Percentiles rank a stretch among this genome's conserved stretches.
Evolutionary conservation across 441 rosid species (phyloP).

Genomic region (Gossypium aridum): DNA sequence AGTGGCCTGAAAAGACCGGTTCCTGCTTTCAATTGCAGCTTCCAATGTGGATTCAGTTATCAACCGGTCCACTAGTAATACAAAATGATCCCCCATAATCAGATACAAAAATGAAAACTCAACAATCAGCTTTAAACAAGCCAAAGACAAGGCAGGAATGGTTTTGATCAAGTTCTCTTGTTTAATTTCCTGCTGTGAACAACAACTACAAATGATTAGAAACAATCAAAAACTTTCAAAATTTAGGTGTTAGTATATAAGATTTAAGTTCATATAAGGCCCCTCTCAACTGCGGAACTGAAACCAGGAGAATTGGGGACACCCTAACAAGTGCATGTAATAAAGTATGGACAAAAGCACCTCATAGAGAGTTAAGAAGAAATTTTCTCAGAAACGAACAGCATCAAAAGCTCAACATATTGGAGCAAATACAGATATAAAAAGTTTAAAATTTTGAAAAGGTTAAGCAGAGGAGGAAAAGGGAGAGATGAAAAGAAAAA

Average conservation of each 20-base stretch:
- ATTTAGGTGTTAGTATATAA: not conserved
- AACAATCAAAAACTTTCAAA: not conserved
- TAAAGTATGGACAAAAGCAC: not conserved
- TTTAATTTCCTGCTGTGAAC: constrained; percentile 23
- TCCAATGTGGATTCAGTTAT: constrained; percentile 82
- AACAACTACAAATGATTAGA: constrained; percentile 16
- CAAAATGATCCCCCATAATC: constrained; percentile 92
- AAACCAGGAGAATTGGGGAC: constrained; percentile 2
- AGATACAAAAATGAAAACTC: constrained; percentile 4
- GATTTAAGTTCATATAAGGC: not conserved
- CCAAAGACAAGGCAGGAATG: constrained; percentile 10
- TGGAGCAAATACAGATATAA: constrained; percentile 1
- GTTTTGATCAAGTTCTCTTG: constrained; percentile 16
- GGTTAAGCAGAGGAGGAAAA: not conserved
- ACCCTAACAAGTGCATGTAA: constrained; percentile 14
- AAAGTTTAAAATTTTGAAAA: not conserved
- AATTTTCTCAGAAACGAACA: not conserved
- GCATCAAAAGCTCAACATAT: constrained; percentile 20
- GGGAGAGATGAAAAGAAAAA: not conserved
- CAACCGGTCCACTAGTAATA: constrained; percentile 79
- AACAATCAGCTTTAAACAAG: constrained; percentile 4
- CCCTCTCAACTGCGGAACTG: not conserved
- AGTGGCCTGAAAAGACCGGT: constrained; percentile 39
- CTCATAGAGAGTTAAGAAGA: not conserved
- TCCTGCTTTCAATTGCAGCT: constrained; percentile 83